Base-by-base conservation (phyloP, 1,139 yeast species). In the Candida albicans region DNA sequence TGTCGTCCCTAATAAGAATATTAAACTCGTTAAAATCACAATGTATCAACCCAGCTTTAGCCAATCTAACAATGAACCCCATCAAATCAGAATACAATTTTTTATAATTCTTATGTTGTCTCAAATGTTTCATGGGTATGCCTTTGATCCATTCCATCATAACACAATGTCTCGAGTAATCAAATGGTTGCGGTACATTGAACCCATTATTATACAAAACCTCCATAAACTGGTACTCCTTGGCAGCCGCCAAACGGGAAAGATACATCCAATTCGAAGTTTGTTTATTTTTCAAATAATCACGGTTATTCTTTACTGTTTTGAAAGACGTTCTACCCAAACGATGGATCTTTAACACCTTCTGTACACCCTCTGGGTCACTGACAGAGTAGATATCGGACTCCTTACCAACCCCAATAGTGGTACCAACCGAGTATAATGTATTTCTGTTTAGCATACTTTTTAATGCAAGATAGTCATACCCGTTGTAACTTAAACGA, bases 11-110 rank as follows among this genome's bases (percentile, higher is more conserved):
- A 36, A 95, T 86, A 75, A 93, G 87, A 53, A 93, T 90, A 63
- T 93, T 93, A 66, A 93, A 93, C 64, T 93, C 99, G 64, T 93
- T 93, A 65, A 85, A 93, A 71, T 93, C 99, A 74, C 99, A 91
- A 66, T 93, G 99, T 47, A 93, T 91, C 49, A 93, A 73, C 1
- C 99, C 99, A 54, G 84, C 80, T 55, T 86, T 84, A 2, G 88
- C 99, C 47, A 93, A 70, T 50, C 81, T 78, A 12, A 91, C 95
- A 31, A 88, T 84, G 57, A 93, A 91, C 48, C 74, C 71, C 98
- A 93, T 91, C 56, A 95, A 71, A 44, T 90, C 86, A 24, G 88
- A 81, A 62, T 93, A 93, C 41, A 93, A 73, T 50, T 81, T 76
- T 48, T 82, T 81, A 53, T 86, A 79, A 53, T 87, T 78, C 24